Base-by-base conservation (phyloP, 768 basidiomycete species). In the Clathrus columnatus region DNA sequence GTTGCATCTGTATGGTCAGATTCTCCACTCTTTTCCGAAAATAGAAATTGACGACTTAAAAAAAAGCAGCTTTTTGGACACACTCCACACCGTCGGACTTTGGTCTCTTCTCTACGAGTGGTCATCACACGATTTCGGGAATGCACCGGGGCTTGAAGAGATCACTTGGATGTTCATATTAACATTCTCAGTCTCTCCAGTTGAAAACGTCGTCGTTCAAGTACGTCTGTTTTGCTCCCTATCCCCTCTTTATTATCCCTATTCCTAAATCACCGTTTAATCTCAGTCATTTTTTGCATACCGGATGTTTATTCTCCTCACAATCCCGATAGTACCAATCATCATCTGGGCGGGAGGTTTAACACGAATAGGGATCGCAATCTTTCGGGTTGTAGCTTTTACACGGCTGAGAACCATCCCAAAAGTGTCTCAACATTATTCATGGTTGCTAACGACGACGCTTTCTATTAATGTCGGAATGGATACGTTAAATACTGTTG, bases 231-330 rank as follows among this genome's bases (percentile, higher is more conserved):
- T 18, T 10, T 27, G 23, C 14, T 26, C n/a, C n/a, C n/a, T n/a
- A n/a, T n/a, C n/a, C n/a, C n/a, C n/a, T n/a, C 2, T 36, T 36
- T 8, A 36, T 4, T 36, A n/a, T 4, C 36, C 36, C 36, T 11
- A 36, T 36, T 36, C n/a, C n/a, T n/a, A 14, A n/a, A 36, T 11
- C 7, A 32, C 7, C 30, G 16, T 14, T 4, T 14, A 36, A 5
- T 14, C 11, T 5, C 11, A 52, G 51, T 17, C 21, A 18, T 52
- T 52, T 24, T 52, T 52, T 41, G 51, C 51, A 16, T 52, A 43
- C 17, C 27, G 51, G 23, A 43, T 52, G 17, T 42, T 32, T 18
- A 14, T 52, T 2, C 32, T 52, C 24, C 24, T 24, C 20, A 21
- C n/a, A 5, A 52, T 17, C 14, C 41, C 30, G 6, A n/a, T 32